A percentile compares a stretch with the other conserved stretches of the same genome.
phyloP scores from a whole-genome alignment of 2,329 filamentous ascomycete species.

The Salinomyces thailandicus region DNA sequence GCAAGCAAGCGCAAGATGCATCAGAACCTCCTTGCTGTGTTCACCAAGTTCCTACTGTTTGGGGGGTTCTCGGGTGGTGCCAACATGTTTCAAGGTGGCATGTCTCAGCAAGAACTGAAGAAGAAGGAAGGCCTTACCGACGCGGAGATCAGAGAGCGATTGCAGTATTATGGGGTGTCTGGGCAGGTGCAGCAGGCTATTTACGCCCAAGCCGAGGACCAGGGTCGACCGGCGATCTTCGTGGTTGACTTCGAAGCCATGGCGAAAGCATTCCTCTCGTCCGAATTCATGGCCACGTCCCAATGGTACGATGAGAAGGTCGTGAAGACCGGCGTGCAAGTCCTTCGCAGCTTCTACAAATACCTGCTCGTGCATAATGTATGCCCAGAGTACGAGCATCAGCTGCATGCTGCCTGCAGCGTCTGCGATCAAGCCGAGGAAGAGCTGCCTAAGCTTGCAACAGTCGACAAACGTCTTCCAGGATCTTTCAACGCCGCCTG shows the following conservation, averaged over 20 bases:
- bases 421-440: constrained; percentile 56
- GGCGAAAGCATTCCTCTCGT: constrained; percentile 59
- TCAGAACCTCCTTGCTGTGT: constrained; percentile 49
- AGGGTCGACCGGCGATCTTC: constrained; percentile 44
- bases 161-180: constrained; percentile 36
- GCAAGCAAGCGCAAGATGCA: constrained; percentile 66
- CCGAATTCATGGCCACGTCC: constrained; percentile 31
- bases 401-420: constrained; percentile 55
- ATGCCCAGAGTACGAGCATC: constrained; percentile 64
- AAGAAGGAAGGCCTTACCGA: constrained; percentile 34
- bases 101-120: constrained; percentile 15
- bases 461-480: constrained; percentile 48
- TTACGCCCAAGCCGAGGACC: constrained; percentile 39
- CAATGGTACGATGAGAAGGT: constrained; percentile 44
- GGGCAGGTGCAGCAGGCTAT: constrained; percentile 31
- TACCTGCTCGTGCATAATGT: constrained; percentile 79
- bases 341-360: constrained; percentile 77
- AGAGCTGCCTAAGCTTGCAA: constrained; percentile 54
- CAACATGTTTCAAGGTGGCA: constrained; percentile 51
- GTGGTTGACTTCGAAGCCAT: constrained; percentile 71
- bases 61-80: constrained; percentile 62
- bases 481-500: constrained; percentile 74
- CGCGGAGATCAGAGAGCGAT: constrained; percentile 51
- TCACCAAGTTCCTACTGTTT: constrained; percentile 70
- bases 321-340: constrained; percentile 50